Percentiles rank a stretch among this genome's conserved stretches.
These are phyloP conservation scores for Picochlorum sp. DNA, from an alignment of 139 green algal genomes.

Conservation along the genomic window DNA sequence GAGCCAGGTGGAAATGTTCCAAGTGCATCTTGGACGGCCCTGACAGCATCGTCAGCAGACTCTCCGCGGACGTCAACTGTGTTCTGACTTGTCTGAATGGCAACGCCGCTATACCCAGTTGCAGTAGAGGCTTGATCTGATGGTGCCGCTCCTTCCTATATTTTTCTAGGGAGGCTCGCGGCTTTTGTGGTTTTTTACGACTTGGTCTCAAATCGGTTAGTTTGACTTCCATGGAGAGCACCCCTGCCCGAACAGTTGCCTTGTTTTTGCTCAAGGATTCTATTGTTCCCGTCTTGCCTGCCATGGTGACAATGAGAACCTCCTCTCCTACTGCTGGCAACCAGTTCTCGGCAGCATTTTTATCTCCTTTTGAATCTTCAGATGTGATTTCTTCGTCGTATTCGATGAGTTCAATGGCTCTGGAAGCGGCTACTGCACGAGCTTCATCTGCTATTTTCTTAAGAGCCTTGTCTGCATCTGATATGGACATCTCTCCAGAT, in stretches of 20 bases:
- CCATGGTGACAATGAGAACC: slow-evolving; percentile 29
- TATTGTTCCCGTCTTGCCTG: slow-evolving; percentile 17
- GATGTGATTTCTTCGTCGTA: background rate
- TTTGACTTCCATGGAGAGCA: slow-evolving; percentile 20
- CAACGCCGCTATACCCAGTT: background rate
- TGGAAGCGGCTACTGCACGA: background rate
- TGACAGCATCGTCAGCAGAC: slow-evolving; percentile 12
- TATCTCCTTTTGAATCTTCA: background rate
- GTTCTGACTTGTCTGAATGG: slow-evolving; percentile 34
- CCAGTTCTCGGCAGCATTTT: background rate
- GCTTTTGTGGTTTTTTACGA: too few relatives aligned
- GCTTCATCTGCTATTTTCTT: background rate
- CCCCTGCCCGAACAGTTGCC: slow-evolving; percentile 25
- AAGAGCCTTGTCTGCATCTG: slow-evolving; percentile 5
- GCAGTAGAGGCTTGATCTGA: too few relatives aligned
- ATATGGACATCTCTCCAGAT: background rate
- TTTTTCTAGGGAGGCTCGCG: too few relatives aligned
- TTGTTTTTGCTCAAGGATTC: slow-evolving; percentile 6
- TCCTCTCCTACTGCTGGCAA: slow-evolving; percentile 13
- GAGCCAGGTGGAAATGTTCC: background rate
- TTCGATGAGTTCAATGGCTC: background rate
- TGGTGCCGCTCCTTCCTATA: too few relatives aligned
- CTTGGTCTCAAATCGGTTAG: slow-evolving; percentile 16
- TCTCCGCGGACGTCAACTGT: slow-evolving; percentile 41
- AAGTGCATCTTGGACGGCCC: slow-evolving; percentile 15